Evolutionary conservation across 352 stramenopile species (phyloP).

Genomic region (Globisporangium okanoganense): DNA sequence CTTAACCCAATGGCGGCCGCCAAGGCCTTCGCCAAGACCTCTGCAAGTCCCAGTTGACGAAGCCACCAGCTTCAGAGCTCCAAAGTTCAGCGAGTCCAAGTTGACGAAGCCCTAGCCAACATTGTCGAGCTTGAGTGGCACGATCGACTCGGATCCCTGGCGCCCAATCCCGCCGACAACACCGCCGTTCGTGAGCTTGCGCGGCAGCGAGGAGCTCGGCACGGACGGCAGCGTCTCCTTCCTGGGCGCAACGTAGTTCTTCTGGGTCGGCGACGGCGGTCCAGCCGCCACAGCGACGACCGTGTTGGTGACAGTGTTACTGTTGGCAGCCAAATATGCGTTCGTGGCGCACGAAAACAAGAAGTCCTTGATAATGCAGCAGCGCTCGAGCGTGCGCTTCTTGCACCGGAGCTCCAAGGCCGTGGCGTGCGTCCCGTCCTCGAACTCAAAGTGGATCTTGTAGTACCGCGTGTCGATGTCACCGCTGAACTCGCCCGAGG

Average conservation of each 20-base stretch:
- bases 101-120: neutral
- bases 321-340: neutral
- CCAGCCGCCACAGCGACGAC: neutral
- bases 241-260: neutral
- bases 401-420: conserved; percentile 59
- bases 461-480: conserved; percentile 67
- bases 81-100: neutral
- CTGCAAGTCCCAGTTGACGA: neutral
- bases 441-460: conserved; percentile 73
- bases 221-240: conserved; percentile 18
- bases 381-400: conserved; percentile 48
- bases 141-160: conserved; percentile 2
- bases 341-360: conserved; percentile 18
- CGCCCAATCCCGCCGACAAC: neutral
- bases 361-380: conserved; percentile 56
- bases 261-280: neutral
- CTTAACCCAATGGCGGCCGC: neutral
- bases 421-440: conserved; percentile 46
- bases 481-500: conserved; percentile 55
- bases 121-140: conserved; percentile 6
- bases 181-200: conserved; percentile 9
- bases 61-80: neutral
- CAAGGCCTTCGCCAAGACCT: neutral
- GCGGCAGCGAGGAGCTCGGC: conserved; percentile 17
- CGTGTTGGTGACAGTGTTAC: neutral